Base-by-base conservation (phyloP, 2,329 filamentous ascomycete genomes). In the Bimuria novae-zelandiae region DNA sequence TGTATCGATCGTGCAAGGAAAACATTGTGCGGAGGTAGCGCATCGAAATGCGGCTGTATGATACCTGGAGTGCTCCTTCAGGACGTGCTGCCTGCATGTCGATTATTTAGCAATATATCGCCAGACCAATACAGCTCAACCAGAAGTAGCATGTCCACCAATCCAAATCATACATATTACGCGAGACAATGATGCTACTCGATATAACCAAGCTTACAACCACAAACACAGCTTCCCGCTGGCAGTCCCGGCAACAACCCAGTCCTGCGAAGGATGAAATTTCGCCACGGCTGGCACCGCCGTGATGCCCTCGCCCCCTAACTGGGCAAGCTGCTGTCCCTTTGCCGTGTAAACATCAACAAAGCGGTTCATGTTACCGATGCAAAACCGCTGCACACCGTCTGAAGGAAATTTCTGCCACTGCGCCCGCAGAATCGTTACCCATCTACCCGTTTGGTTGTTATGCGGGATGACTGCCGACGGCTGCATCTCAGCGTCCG, bases 301-400 rank as follows among this genome's bases (percentile, higher is more conserved):
- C 0, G 92, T 96, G 62, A 99, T 96, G 0, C 89, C 90, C 0
- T 96, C 91, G 0, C 92, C 91, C 1, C 88, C 91, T 0, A 96
- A 75, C 72, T 97, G 93, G 0, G 90, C 93, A 3, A 99, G 77
- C 71, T 97, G 93, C 65, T 91, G 87, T 0, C 94, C 94, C 43
- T 89, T 84, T 0, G 86, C 82, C 0, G 88, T 89, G 71, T 89
- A 99, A 1, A 99, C 83, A 68, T 99, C 94, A 1, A 97, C 90
- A 64, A 97, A 97, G 1, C 94, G 85, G 69, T 96, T 96, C 94
- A 97, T 97, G 63, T 97, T 99, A 1, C 90, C 94, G 52, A 99
- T 93, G 21, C 86, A 89, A 64, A 99, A 92, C 56, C 93, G 91
- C 58, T 96, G 88, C 4, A 95, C 85, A 7, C 87, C 87, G 53